A percentile compares a stretch with the other conserved stretches of the same genome.
Evolutionary conservation across 2,329 filamentous ascomycete genomes (phyloP).

Genomic region (Diplodia seriata): DNA sequence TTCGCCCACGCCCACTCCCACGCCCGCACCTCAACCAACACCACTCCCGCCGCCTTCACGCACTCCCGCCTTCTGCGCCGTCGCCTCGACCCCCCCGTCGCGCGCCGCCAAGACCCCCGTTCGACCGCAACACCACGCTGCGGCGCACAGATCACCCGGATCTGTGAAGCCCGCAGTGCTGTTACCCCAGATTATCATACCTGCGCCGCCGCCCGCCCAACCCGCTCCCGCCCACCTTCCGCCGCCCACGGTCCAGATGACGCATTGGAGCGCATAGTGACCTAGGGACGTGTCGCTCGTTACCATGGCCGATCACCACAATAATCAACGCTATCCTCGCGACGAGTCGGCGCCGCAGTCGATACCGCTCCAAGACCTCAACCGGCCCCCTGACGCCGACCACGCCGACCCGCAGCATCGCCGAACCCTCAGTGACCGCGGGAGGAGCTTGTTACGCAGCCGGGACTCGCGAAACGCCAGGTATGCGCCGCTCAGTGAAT

Average conservation of each 20-base stretch:
- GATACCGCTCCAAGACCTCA: constrained; percentile 72
- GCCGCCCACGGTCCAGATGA: constrained; percentile 13
- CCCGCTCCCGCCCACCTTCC: constrained; percentile 11
- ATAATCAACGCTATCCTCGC: constrained; percentile 48
- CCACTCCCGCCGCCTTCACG: constrained; percentile 9
- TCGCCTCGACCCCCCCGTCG: background rate
- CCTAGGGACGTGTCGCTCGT: constrained; percentile 15
- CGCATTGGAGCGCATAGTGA: constrained; percentile 10
- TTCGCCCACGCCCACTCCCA: constrained; percentile 26
- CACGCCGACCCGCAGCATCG: constrained; percentile 45
- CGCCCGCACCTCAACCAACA: constrained; percentile 13
- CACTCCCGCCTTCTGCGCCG: constrained; percentile 8
- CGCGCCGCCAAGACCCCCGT: constrained; percentile 18
- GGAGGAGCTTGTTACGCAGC: constrained; percentile 56
- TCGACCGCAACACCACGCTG: constrained; percentile 28
- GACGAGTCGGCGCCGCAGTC: constrained; percentile 62
- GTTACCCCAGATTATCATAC: constrained; percentile 32
- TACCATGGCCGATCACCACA: constrained; percentile 28
- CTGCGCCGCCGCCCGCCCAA: constrained; percentile 14
- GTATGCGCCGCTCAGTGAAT: constrained; percentile 62
- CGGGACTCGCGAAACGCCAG: constrained; percentile 51
- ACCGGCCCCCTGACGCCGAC: constrained; percentile 47
- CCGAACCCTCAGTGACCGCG: constrained; percentile 57
- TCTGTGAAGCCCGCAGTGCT: constrained; percentile 30
- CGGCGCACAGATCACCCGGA: constrained; percentile 32